Base-by-base conservation (phyloP, 805 yeast species). In the Candida ficus region DNA sequence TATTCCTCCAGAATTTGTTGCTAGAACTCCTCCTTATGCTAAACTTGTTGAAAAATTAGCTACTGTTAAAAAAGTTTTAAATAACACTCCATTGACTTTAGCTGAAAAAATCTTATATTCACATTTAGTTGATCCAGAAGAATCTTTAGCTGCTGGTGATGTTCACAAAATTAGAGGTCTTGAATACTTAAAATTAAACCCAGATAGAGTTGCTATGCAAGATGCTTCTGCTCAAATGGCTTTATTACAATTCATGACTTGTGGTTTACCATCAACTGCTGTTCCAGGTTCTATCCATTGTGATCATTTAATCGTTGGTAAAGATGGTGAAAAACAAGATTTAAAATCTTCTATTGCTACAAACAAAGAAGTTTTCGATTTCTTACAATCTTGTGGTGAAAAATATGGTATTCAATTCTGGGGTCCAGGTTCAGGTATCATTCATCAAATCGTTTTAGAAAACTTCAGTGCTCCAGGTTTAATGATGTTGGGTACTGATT, bases 181-280 rank as follows among this genome's bases (percentile, higher is more conserved):
- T 37, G 79, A 90, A 39, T 93, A 93, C 67, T 75, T 93, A 63
- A 93, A 93, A 71, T 75, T 93, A 56, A 79, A 85, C 62, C 99
- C 99, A 19, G 99, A 93, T 62, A 80, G 99, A 63, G 98, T 93
- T 35, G 99, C 99, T 21, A 91, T 95, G 95, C 99, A 93, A 72
- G 99, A 93, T 73, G 99, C 99, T n/a, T 86, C 96, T 25, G 99
- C 99, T 16, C 99, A 93, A 68, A 93, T 91, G 87, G 99, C 99
- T n/a, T 72, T 93, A 52, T 71, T 93, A 54, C 99, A 93, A 68
- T 93, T 93, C 70, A 93, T 93, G 96, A 88, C 97, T 39, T 91
- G 96, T 50, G 95, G 95, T 28, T 78, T 91, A 77, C 71, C 83
- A 37, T 64, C 77, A 28, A 91, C 96, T 16, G 84, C 85, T 7